Percentiles rank a stretch among this genome's conserved stretches.
Conservation (phyloP, 495 filamentous ascomycete genomes). For the Cercophora samala region DNA sequence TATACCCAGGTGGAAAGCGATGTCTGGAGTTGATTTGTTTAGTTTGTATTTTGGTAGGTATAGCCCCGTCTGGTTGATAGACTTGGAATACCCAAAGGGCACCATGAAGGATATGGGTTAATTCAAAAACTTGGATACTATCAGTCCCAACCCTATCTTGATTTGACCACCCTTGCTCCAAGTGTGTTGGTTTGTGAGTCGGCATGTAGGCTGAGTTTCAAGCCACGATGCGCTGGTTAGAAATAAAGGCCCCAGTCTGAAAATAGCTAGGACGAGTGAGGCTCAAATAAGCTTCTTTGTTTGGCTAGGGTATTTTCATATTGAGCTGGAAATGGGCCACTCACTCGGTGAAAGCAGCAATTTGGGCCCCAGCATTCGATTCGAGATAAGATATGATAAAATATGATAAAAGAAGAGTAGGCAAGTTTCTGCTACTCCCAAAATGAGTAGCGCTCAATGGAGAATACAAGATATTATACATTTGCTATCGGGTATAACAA, state of each 20-base stretch:
- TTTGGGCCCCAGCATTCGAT: too few species aligned
- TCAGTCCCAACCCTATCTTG: neutral
- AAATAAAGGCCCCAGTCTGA: neutral
- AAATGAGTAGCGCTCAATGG: too few species aligned
- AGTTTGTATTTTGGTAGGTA: neutral
- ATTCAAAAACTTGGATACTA: neutral
- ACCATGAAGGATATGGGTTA: neutral
- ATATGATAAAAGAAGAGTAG: too few species aligned
- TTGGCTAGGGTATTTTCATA: too few species aligned
- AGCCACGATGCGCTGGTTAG: too few species aligned
- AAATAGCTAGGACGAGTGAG: neutral
- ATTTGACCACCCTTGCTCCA: too few species aligned
- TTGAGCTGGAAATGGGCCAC: too few species aligned
- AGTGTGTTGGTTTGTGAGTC: too few species aligned
- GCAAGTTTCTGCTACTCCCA: too few species aligned
- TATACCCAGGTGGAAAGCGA: neutral
- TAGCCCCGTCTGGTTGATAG: neutral
- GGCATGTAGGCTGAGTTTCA: too few species aligned
- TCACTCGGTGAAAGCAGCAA: too few species aligned
- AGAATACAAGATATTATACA: neutral
- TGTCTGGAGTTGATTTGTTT: neutral
- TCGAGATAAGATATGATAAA: too few species aligned
- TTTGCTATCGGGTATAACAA: neutral
- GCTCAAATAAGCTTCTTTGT: neutral
- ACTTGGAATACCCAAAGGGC: neutral